Percentiles rank a stretch among this genome's conserved stretches.
phyloP scores from a whole-genome alignment of 352 stramenopile genomes.

The Globisporangium paddicum region DNA sequence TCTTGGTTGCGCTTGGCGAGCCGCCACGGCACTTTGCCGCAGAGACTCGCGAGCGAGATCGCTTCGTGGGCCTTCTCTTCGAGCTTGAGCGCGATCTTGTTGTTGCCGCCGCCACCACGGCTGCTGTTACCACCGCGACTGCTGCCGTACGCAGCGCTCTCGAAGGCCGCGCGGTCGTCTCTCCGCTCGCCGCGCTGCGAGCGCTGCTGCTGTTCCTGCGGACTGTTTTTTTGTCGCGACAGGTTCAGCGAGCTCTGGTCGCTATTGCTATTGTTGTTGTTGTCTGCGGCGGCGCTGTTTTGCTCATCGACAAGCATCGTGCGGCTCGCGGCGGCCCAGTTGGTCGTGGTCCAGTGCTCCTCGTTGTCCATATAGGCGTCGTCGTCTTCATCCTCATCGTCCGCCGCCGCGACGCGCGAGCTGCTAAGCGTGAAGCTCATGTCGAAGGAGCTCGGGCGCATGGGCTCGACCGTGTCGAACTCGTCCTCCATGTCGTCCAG shows the following conservation, averaged over 20 bases:
- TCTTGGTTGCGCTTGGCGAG: constrained; percentile 76
- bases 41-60: constrained; percentile 54
- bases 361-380: constrained; percentile 19
- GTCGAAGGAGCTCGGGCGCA: constrained; percentile 86
- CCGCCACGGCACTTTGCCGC: constrained; percentile 56
- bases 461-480: constrained; percentile 79
- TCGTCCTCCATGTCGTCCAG: constrained; percentile 75
- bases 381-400: constrained; percentile 18
- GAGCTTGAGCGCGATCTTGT: constrained; percentile 52
- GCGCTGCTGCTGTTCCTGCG: background rate
- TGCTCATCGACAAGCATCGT: constrained; percentile 13
- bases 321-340: constrained; percentile 4
- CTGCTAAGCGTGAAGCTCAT: constrained; percentile 79
- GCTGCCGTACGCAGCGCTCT: constrained; percentile 17
- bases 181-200: background rate
- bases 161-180: constrained; percentile 5
- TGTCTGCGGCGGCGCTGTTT: no score
- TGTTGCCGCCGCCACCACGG: constrained; percentile 12
- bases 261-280: background rate
- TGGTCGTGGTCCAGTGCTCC: constrained; percentile 19
- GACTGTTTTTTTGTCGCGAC: constrained; percentile 4
- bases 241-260: constrained; percentile 11
- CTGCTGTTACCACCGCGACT: constrained; percentile 9
- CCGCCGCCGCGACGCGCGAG: constrained; percentile 28
- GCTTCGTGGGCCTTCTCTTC: constrained; percentile 73